phyloP scores from a whole-genome alignment of 2,329 filamentous ascomycete genomes.

The Madurella fahalii region DNA sequence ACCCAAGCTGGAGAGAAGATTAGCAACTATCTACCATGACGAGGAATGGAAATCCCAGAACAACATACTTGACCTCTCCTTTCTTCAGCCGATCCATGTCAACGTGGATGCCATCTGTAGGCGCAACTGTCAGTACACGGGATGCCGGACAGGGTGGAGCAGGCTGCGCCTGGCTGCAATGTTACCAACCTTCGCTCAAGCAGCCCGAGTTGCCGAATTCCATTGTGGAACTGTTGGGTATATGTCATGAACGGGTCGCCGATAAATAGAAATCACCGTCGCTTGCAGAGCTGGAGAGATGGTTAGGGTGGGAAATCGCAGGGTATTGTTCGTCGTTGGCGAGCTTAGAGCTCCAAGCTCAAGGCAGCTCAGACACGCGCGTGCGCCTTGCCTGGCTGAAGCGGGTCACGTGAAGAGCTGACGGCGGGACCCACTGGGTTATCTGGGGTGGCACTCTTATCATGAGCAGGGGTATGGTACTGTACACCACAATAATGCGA shows the following conservation, averaged over 20 bases:
- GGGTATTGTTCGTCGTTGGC: slow-evolving; percentile 12
- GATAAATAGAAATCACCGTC: not conserved
- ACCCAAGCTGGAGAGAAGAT: slow-evolving; percentile 64
- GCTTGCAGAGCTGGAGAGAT: not conserved
- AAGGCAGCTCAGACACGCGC: slow-evolving; percentile 29
- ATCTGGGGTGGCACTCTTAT: not conserved
- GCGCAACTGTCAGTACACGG: slow-evolving; percentile 24
- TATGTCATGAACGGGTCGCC: slow-evolving; percentile 25
- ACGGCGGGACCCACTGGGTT: not conserved
- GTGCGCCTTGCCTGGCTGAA: slow-evolving; percentile 20
- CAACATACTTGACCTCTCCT: slow-evolving; percentile 91
- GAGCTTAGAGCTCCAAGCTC: slow-evolving; percentile 26
- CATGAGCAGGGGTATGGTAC: slow-evolving; percentile 1
- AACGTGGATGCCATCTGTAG: slow-evolving; percentile 92
- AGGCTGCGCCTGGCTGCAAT: not conserved
- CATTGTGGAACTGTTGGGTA: slow-evolving; percentile 40
- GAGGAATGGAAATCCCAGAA: not conserved
- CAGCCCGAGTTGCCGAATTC: slow-evolving; percentile 60
- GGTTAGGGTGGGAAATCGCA: slow-evolving; percentile 1
- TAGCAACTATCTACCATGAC: slow-evolving; percentile 24
- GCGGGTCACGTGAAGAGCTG: slow-evolving; percentile 22
- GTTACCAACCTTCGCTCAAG: slow-evolving; percentile 57
- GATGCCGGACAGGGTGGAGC: slow-evolving; percentile 7
- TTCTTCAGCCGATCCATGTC: slow-evolving; percentile 99
- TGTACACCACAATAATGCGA: not conserved